A percentile compares a stretch with the other conserved stretches of the same genome.
Conservation (phyloP, 306 rosid genomes). For the Datisca glomerata region DNA sequence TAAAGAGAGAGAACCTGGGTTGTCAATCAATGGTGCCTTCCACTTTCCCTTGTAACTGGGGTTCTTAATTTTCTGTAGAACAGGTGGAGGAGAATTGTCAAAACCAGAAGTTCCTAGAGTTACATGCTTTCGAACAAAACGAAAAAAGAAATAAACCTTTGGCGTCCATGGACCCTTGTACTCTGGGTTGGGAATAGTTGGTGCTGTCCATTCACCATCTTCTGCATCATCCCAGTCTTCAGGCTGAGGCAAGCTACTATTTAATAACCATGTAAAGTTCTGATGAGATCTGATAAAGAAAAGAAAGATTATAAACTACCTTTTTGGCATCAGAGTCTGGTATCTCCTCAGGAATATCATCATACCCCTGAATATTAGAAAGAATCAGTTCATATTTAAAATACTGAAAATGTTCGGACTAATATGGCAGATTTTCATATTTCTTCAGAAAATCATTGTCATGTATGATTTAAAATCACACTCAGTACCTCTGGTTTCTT, state of each 20-base stretch:
- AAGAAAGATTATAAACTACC: conserved; percentile 25
- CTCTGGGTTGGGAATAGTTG: conserved; percentile 93
- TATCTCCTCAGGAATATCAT: conserved; percentile 80
- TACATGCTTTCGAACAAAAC: no score
- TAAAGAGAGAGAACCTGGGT: conserved; percentile 54
- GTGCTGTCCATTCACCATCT: conserved; percentile 99
- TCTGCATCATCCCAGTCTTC: conserved; percentile 99
- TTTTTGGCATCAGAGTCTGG: conserved; percentile 86
- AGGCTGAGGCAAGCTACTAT: conserved; percentile 43
- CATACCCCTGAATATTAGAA: conserved; percentile 55
- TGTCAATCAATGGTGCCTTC: conserved; percentile 95
- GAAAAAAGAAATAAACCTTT: conserved; percentile 50
- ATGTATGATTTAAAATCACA: no score
- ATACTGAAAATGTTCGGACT: background rate
- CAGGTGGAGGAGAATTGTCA: no score
- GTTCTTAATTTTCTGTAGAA: conserved; percentile 83
- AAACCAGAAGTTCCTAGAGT: no score
- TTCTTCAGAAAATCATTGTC: no score
- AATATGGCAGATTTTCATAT: no score
- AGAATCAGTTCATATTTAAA: conserved; percentile 8
- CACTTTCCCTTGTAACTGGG: conserved; percentile 89
- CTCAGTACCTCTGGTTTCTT: conserved; percentile 85
- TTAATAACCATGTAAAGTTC: conserved; percentile 13
- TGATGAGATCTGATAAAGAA: no score
- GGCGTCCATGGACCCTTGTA: conserved; percentile 97